Conservation (phyloP, 2,329 filamentous ascomycete genomes). For the Cladobotryum mycophilum region DNA sequence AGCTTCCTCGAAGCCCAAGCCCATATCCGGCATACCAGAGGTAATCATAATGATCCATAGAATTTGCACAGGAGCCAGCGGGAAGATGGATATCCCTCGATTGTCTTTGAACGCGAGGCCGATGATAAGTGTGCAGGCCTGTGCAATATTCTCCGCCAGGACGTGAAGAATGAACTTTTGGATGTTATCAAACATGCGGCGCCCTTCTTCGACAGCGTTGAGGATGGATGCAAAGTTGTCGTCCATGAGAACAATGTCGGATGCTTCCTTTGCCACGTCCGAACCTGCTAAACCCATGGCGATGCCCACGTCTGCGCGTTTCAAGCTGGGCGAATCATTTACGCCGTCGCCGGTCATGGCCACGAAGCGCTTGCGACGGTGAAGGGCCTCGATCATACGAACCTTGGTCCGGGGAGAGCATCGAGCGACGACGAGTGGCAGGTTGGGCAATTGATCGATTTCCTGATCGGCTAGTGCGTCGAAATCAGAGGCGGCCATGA, state of each 20-base stretch:
- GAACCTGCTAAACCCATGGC: slow-evolving; percentile 64
- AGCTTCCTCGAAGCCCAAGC: slow-evolving; percentile 63
- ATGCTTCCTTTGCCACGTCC: slow-evolving; percentile 64
- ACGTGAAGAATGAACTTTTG: slow-evolving; percentile 66
- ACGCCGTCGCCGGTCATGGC: slow-evolving; percentile 70
- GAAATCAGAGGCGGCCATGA: slow-evolving; percentile 62
- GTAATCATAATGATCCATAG: slow-evolving; percentile 78
- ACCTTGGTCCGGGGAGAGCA: slow-evolving; percentile 68
- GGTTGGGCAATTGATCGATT: slow-evolving; percentile 55
- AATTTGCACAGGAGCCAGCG: slow-evolving; percentile 66
- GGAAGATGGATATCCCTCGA: slow-evolving; percentile 59
- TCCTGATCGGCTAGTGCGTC: slow-evolving; percentile 58
- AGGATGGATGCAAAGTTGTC: slow-evolving; percentile 69
- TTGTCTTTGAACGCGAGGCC: slow-evolving; percentile 65
- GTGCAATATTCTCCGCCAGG: slow-evolving; percentile 62
- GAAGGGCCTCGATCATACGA: slow-evolving; percentile 68
- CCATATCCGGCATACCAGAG: slow-evolving; percentile 68
- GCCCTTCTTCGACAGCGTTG: slow-evolving; percentile 64
- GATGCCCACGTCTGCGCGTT: slow-evolving; percentile 63
- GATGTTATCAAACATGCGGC: slow-evolving; percentile 67
- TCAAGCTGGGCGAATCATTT: slow-evolving; percentile 63
- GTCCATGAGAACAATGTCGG: slow-evolving; percentile 62
- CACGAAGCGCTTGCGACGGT: slow-evolving; percentile 57
- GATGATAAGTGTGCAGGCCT: slow-evolving; percentile 61
- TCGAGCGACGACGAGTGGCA: slow-evolving; percentile 63